Evolutionary conservation across 2,329 filamentous ascomycete species (phyloP), one percentile per base, ranked within the genome.

Genomic region (Penicillium sp.): DNA sequence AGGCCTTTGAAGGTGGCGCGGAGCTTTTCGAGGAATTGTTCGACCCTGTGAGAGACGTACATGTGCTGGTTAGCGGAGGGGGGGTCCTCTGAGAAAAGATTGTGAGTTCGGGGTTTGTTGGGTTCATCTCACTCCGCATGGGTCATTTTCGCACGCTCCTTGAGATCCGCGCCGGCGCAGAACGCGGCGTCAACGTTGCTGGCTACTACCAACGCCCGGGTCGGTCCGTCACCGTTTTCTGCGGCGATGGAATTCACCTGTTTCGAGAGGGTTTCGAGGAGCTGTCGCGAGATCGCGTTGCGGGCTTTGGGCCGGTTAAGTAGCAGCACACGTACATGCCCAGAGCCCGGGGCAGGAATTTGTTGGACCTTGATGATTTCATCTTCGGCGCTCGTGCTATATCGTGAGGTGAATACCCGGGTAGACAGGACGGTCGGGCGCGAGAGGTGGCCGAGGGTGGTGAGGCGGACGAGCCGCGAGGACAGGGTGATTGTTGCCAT

Each of bases 81-180:
- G n/a, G 18, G 31, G 31, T 27, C 11, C n/a, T 27, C 16, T 36
- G 10, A n/a, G 18, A 33, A 33, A 27, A 27, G 24, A 47, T 2
- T 13, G 27, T 35, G 16, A 31, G 11, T 35, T 35, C 11, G 10
- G 14, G 36, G 27, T 2, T 31, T 50, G 18, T 58, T 19, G 31
- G 43, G n/a, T 56, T 37, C 50, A 47, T 77, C 86, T 61, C 75
- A 96, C 92, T 97, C 89, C 68, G 92, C 85, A 60, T 82, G 83
- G 1, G 86, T 88, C 77, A 97, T 95, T 4, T 83, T 85, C 59
- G 85, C 84, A 31, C 94, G 82, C 81, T 97, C 94, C 74, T 97
- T 98, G 69, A 99, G 78, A 73, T 99, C 95, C 4, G 95, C 95
- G 39, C 95, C 95, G 0, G 95, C 92, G 76, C 95, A 99, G 76